Conservation (phyloP, 2,329 filamentous ascomycete genomes). For the Scytalidium sp. region DNA sequence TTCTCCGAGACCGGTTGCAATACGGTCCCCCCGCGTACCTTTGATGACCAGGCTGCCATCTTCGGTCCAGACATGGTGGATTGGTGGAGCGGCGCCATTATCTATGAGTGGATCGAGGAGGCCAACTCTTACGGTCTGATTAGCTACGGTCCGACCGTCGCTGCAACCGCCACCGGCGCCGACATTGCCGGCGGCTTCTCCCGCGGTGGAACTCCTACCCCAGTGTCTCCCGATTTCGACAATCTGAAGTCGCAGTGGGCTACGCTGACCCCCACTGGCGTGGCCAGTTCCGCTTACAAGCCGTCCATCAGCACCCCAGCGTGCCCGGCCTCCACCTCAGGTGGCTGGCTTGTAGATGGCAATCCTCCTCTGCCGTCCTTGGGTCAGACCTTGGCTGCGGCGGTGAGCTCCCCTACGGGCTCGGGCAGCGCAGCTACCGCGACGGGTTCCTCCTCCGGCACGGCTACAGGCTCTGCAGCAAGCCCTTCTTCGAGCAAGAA, state of each 20-base stretch:
- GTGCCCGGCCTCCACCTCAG: constrained; percentile 68
- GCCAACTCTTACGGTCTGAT: constrained; percentile 80
- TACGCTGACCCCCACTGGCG: constrained; percentile 65
- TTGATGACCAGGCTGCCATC: constrained; percentile 73
- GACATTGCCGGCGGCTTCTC: constrained; percentile 63
- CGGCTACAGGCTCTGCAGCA: constrained; percentile 23
- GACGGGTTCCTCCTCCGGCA: constrained; percentile 28
- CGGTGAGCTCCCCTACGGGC: constrained; percentile 3
- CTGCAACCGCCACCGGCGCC: constrained; percentile 49
- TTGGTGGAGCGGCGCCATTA: constrained; percentile 71
- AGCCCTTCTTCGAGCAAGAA: constrained; percentile 37
- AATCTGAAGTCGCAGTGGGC: constrained; percentile 79
- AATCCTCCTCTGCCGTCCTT: constrained; percentile 67
- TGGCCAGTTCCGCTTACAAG: constrained; percentile 64
- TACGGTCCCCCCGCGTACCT: constrained; percentile 56
- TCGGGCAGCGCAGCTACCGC: constrained; percentile 22
- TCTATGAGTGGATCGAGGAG: constrained; percentile 91
- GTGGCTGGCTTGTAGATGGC: constrained; percentile 71
- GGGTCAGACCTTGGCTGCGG: constrained; percentile 34
- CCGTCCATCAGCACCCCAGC: constrained; percentile 59
- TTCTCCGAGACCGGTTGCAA: constrained; percentile 90
- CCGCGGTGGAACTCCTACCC: constrained; percentile 69
- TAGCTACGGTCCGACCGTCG: constrained; percentile 64
- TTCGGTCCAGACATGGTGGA: constrained; percentile 70
- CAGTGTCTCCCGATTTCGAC: constrained; percentile 71